phyloP scores from a whole-genome alignment of 1,284 basidiomycete species.

The Malassezia slooffiae region DNA sequence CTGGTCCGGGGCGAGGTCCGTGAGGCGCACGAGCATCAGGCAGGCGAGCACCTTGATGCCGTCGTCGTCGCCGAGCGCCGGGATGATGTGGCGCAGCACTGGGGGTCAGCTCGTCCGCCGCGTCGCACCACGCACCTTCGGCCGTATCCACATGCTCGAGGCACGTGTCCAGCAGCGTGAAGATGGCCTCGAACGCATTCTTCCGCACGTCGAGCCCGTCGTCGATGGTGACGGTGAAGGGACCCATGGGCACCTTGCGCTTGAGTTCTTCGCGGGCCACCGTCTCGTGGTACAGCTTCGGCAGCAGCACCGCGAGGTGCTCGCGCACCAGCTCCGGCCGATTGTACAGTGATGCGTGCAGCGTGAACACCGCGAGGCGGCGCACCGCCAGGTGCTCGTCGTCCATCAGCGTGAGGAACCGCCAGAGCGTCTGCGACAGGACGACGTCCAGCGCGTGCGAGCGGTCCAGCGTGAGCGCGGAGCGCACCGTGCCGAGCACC shows the following conservation, averaged over 20 bases:
- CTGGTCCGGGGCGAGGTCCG: slow-evolving; percentile 68
- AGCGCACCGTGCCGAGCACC: slow-evolving; percentile 83
- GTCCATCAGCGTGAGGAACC: slow-evolving; percentile 76
- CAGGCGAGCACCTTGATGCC: slow-evolving; percentile 95
- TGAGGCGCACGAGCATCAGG: slow-evolving; percentile 83
- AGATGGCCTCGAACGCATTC: slow-evolving; percentile 94
- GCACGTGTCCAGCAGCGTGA: slow-evolving; percentile 84
- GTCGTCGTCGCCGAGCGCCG: slow-evolving; percentile 78
- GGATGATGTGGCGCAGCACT: too few relatives aligned
- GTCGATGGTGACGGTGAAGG: slow-evolving; percentile 89
- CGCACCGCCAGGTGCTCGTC: slow-evolving; percentile 56
- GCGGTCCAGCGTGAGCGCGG: slow-evolving; percentile 76
- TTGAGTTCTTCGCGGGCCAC: slow-evolving; percentile 56
- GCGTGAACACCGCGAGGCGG: slow-evolving; percentile 53
- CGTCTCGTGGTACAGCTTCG: slow-evolving; percentile 71
- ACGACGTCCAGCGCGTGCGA: slow-evolving; percentile 74
- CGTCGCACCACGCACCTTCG: slow-evolving; percentile 68
- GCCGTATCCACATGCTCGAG: slow-evolving; percentile 71
- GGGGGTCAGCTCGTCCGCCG: too few relatives aligned
- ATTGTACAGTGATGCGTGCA: slow-evolving; percentile 87
- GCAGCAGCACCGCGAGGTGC: slow-evolving; percentile 65
- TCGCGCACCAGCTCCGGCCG: slow-evolving; percentile 84
- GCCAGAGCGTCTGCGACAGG: slow-evolving; percentile 69
- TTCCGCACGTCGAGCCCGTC: slow-evolving; percentile 76
- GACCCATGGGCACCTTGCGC: slow-evolving; percentile 84